phyloP scores from a whole-genome alignment of 2,329 filamentous ascomycete species.

The Zarea fungicola region DNA sequence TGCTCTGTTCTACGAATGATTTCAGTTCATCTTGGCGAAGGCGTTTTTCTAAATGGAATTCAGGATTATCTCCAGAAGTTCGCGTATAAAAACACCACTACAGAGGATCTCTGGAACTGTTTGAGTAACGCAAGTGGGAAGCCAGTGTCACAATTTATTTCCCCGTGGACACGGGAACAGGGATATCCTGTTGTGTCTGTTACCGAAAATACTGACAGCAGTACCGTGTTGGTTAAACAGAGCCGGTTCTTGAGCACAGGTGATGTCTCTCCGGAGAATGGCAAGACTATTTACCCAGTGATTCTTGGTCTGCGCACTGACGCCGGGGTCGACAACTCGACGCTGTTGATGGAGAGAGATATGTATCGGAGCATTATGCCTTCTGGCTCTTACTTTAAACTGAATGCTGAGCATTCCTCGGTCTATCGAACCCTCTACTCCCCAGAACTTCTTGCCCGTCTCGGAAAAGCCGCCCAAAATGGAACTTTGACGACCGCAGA shows the following conservation, averaged over 20 bases:
- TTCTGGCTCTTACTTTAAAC: constrained; percentile 85
- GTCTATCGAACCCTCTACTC: constrained; percentile 88
- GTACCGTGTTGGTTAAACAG: constrained; percentile 81
- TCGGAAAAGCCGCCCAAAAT: constrained; percentile 74
- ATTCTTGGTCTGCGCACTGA: constrained; percentile 82
- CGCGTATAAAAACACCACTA: constrained; percentile 91
- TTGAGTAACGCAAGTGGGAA: constrained; percentile 86
- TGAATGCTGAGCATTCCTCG: constrained; percentile 90
- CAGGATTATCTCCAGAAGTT: constrained; percentile 90
- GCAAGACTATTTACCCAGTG: constrained; percentile 80
- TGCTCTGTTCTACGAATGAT: constrained; percentile 97
- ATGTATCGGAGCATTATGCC: constrained; percentile 71
- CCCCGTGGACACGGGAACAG: constrained; percentile 95
- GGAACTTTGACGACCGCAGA: constrained; percentile 76
- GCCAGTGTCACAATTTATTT: constrained; percentile 83
- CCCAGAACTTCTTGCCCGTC: constrained; percentile 76
- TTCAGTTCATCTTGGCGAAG: constrained; percentile 92
- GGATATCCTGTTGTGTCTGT: constrained; percentile 89
- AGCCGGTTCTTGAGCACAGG: constrained; percentile 91
- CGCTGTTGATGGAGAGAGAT: constrained; percentile 50
- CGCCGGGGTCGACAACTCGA: constrained; percentile 63
- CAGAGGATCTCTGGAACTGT: constrained; percentile 83
- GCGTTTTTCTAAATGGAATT: constrained; percentile 87
- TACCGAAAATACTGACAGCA: constrained; percentile 50
- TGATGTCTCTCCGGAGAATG: constrained; percentile 89